Conservation (phyloP, 805 yeast species). For the Brettanomyces naardenensis region DNA sequence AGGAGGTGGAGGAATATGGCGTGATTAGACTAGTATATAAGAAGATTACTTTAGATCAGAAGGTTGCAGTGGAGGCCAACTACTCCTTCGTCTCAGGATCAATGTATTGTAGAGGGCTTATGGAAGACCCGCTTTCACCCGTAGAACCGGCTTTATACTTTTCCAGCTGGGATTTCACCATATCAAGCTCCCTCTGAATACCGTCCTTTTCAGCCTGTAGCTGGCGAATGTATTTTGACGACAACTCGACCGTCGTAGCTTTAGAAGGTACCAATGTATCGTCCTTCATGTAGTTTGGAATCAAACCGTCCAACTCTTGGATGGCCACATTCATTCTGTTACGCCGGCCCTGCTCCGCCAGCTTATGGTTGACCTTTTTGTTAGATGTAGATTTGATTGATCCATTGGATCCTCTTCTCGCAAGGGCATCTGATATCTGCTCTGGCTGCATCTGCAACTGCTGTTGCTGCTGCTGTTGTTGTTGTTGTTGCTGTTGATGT, state of each 20-base stretch:
- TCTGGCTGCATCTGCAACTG: background rate
- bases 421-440: slow-evolving; percentile 2
- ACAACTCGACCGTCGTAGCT: slow-evolving; percentile 92
- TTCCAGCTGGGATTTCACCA: slow-evolving; percentile 21
- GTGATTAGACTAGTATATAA: too few relatives aligned
- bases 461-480: slow-evolving; percentile 4
- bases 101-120: slow-evolving; percentile 16
- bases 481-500: slow-evolving; percentile 9
- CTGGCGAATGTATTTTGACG: slow-evolving; percentile 57
- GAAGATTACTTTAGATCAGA: too few relatives aligned
- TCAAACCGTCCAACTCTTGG: slow-evolving; percentile 57
- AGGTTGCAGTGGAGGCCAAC: too few relatives aligned
- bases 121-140: slow-evolving; percentile 7
- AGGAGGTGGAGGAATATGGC: too few relatives aligned
- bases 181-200: slow-evolving; percentile 29
- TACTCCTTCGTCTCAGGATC: background rate
- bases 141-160: slow-evolving; percentile 6
- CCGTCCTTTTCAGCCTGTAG: slow-evolving; percentile 31
- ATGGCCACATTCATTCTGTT: slow-evolving; percentile 88
- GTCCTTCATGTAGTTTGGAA: slow-evolving; percentile 52
- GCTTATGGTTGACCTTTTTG: slow-evolving; percentile 72
- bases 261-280: slow-evolving; percentile 72
- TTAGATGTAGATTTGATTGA: slow-evolving; percentile 8
- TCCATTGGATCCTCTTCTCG: slow-evolving; percentile 1
- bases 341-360: slow-evolving; percentile 94